Base-by-base conservation (phyloP, 345 rosid genomes). In the Xanthoceras sorbifolium region DNA sequence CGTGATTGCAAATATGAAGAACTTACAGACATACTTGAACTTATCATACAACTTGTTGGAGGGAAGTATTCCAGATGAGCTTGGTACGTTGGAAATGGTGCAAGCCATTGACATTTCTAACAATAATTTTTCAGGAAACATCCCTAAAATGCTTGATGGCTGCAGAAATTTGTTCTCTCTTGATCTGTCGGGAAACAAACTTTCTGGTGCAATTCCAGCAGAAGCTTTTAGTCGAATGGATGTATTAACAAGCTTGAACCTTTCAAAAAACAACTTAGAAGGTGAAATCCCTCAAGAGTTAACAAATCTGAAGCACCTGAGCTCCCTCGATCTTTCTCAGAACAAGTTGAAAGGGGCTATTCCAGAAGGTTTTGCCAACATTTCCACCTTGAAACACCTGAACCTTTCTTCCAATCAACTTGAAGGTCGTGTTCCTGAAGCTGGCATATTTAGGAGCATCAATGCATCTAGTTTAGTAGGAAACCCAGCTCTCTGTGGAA, bases 81-180 rank as follows among this genome's bases (percentile, higher is more conserved):
- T 94, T n/a, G 98, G 98, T 34, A 82, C 14, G 84, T 68, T 92
- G 79, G 84, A 85, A 79, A 90, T 84, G 85, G 88, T 88, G 69
- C 94, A 94, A 83, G 87, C 81, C 73, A 92, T 94, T 76, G 97
- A 94, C 81, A 77, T 94, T 71, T 92, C 97, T 7, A 84, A 85
- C 81, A 94, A 92, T 79, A 80, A 84, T 40, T 82, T 92, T 17
- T 86, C 91, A 22, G 98, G 98, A 70, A 64, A 62, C 71, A 89
- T 92, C 80, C 94, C 97, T 73, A 73, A 68, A 55, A 72, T 86
- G 66, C 79, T 92, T 44, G 73, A 76, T 55, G 92, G 88, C 71
- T 92, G 94, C 87, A 88, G 81, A 80, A 94, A 92, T 73, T 72
- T 91, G 67, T 78, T 86, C 80, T 87, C 81, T 29, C 92, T 94